A percentile compares a stretch with the other conserved stretches of the same genome.
These are phyloP conservation scores for Fusarium algeriense DNA, from an alignment of 2,329 filamentous ascomycete genomes.

Conservation along the genomic window DNA sequence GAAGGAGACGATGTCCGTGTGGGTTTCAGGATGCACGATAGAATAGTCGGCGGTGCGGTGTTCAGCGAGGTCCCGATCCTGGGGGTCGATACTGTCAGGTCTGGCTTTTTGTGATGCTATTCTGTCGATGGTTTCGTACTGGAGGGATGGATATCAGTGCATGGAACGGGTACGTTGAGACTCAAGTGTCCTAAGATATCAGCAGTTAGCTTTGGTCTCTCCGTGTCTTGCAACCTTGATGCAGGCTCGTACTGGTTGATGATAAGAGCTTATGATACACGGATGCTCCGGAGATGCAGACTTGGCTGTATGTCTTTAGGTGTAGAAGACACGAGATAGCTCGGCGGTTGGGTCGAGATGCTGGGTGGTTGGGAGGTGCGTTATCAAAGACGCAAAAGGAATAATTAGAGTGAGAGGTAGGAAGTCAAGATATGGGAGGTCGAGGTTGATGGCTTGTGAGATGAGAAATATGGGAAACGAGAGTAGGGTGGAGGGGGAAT, in stretches of 20 bases:
- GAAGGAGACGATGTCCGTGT: not conserved
- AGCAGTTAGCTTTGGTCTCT: not conserved
- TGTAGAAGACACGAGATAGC: not conserved
- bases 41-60: not conserved
- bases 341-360: not conserved
- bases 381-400: not conserved
- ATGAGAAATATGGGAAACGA: too few relatives aligned
- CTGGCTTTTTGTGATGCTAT: accelerated
- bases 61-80: not conserved
- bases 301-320: not conserved
- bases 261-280: not conserved
- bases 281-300: accelerated
- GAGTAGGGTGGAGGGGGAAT: too few relatives aligned
- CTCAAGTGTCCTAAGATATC: not conserved
- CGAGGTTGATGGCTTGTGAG: too few relatives aligned
- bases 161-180: too few relatives aligned
- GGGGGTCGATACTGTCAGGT: accelerated
- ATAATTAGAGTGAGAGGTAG: too few relatives aligned
- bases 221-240: accelerated
- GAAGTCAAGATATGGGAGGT: too few relatives aligned
- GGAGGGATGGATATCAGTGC: accelerated
- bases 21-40: not conserved
- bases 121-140: not conserved
- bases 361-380: accelerated
- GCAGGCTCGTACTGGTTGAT: not conserved